Evolutionary conservation across 1,284 basidiomycete genomes (phyloP), one percentile per base, ranked within the genome.

Genomic region (Mycena citricolor): DNA sequence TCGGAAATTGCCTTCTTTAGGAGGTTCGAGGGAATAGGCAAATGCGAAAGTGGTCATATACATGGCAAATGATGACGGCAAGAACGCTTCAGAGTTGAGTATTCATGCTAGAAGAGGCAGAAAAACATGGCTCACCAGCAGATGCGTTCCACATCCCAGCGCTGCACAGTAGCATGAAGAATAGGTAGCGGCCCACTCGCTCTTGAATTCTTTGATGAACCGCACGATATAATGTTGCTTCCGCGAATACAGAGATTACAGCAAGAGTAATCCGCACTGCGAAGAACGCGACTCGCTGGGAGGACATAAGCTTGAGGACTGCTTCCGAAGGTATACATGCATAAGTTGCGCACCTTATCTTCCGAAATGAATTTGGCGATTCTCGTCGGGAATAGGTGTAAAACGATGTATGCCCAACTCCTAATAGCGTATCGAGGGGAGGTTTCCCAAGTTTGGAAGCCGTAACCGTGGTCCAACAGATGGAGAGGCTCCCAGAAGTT

Each of bases 401-500:
- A 60, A 25, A 91, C 61, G 46, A 95, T 78, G 64, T 98, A 99
- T 8, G 91, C 82, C 93, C 94, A 99, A 52, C 90, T 94, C 49
- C 97, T 76, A 52, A 99, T 86, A 5, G 93, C 85, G 61, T 87
- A 97, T 44, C 80, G 68, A 5, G 97, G 94, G 8, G 94, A 90
- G 6, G 91, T 84, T 62, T 99, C 97, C 97, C 97, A 99, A 1
- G 97, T 98, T 67, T 99, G 94, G 65, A 99, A 98, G 6, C 90
- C 92, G 55, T 83, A 73, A 22, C 90, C 90, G 53, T 83, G 72
- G 53, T 83, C 78, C 41, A 94, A 72, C 66, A 94, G 93, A 66
- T 98, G 95, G 24, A 99, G 69, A 17, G 97, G 95, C 61, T 99
- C 97, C 91, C 91, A 99, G 67, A 97, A 99, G 66, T 99, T 99